Evolutionary conservation across 768 basidiomycete genomes (phyloP), one percentile per base, ranked within the genome.

Genomic region (Dacryopinax primogenitus): DNA sequence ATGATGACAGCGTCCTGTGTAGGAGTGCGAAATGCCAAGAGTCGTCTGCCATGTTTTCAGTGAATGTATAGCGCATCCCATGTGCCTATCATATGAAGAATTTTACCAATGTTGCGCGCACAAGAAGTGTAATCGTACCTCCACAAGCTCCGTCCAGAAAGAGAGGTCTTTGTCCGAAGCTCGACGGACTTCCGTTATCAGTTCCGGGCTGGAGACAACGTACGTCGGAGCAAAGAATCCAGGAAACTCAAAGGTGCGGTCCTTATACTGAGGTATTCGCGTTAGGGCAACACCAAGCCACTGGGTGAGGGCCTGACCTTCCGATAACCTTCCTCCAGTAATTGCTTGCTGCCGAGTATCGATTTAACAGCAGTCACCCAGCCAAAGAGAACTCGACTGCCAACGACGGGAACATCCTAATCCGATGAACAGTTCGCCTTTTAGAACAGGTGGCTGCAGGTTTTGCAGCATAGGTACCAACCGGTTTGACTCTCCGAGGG

Each of bases 151-250:
- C 33, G 72, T 76, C 0, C 23, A 0, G 18, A 77, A 69, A 6
- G 79, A 80, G 21, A 82, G 68, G 4, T 69, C 67, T 30, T 76
- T 74, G 13, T 79, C 78, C 0, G 77, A 68, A 3, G 78, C 76
- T 61, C 71, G 77, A 26, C 81, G 77, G 18, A 86, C 69, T 41
- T 85, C 84, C 4, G 84, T 80, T 13, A 83, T 71, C 51, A 78
- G 73, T 28, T 71, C 64, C 0, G 67, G 70, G 18, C 13, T 13
- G 23, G 23, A 65, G 15, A 35, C 21, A n/a, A 30, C n/a, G 28
- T 34, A 21, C n/a, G 23, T 33, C 33, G 4, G 61, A 26, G n/a
- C 33, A 13, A 3, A 3, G 4, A 36, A 23, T 13, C n/a, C 51
- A 28, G 51, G 51, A 18, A 58, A 11, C 21, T 58, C 26, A 18